Evolutionary conservation across 78 protist genomes (phyloP).

Genomic region (Andalucia godoyi): DNA sequence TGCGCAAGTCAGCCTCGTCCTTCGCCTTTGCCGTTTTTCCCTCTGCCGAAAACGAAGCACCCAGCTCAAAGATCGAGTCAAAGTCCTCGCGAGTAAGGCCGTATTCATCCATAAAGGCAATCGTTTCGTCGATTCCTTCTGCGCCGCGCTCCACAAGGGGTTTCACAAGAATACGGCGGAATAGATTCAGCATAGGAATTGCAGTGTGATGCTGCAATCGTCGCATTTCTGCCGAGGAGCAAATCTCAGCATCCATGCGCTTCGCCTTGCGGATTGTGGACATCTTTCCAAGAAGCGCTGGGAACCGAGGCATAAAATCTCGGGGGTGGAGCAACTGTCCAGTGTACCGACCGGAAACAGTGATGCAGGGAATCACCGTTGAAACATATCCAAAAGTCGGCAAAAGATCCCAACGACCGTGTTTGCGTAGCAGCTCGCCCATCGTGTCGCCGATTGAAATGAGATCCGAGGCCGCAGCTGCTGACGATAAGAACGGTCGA

Average conservation of each 20-base stretch:
- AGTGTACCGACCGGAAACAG: no score
- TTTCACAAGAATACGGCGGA: background rate
- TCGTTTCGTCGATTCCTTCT: background rate
- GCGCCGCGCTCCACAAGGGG: background rate
- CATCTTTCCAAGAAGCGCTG: slow-evolving; percentile 13
- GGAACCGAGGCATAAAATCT: background rate
- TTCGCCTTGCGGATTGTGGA: slow-evolving; percentile 17
- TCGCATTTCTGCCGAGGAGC: no score
- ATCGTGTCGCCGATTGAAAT: slow-evolving; percentile 20
- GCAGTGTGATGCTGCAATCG: no score
- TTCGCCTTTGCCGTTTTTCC: background rate
- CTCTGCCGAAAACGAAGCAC: slow-evolving; percentile 9
- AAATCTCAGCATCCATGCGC: no score
- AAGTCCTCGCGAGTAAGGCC: slow-evolving; percentile 13
- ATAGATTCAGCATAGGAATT: no score
- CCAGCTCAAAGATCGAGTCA: background rate
- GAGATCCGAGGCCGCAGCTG: slow-evolving; percentile 8
- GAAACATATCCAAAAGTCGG: no score
- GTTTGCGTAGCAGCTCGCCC: background rate
- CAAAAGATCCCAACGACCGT: background rate
- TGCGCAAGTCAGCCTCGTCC: background rate
- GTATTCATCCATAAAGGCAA: slow-evolving; percentile 18
- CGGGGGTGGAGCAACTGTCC: background rate
- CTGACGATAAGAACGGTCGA: background rate
- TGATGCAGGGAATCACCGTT: no score